Base-by-base conservation (phyloP, 495 filamentous ascomycete genomes). In the Penicillium verhagenii region DNA sequence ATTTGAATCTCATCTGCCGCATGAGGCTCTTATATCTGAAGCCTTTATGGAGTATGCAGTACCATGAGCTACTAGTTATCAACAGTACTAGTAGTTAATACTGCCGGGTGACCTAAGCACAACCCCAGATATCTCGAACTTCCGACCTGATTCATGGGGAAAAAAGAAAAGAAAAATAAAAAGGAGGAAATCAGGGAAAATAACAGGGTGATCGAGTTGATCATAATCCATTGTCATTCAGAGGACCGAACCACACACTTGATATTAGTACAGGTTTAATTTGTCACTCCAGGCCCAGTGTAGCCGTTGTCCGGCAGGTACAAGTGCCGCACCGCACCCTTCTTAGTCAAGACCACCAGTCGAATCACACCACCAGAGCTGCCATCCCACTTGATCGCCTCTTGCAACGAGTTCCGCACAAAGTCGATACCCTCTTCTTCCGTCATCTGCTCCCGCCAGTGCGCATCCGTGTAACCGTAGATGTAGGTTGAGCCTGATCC, bases 301-400 rank as follows among this genome's bases (percentile, higher is more conserved):
- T 96, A 96, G 47, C 82, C 84, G 57, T 87, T 86, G 78, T 96
- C 91, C 46, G 92, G 92, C 67, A 96, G 77, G 70, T 96, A 96
- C 61, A 96, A 72, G 72, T 96, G 91, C 70, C 92, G 83, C 70
- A 89, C 81, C 4, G 92, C 92, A n/a, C 92, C 92, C 69, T 87
- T 76, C 37, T 83, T 81, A 50, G 94, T 98, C 76, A 98, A 73
- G 47, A 98, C 94, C 49, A 97, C 95, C 88, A 98, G 85, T 57
- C 94, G 85, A 67, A 98, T 98, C 43, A 98, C 94, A 70, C 95
- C 94, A 50, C 94, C 94, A 10, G 95, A 97, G 77, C 92, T 96
- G 39, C 94, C 93, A 70, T 98, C 94, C 94, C 94, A 97, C 75
- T 96, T 96, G 79, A 98, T 96, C 13, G 94, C 94, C 77, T 98